Evolutionary conservation across 2,329 filamentous ascomycete species (phyloP).

Genomic region (Aspergillus flavus): DNA sequence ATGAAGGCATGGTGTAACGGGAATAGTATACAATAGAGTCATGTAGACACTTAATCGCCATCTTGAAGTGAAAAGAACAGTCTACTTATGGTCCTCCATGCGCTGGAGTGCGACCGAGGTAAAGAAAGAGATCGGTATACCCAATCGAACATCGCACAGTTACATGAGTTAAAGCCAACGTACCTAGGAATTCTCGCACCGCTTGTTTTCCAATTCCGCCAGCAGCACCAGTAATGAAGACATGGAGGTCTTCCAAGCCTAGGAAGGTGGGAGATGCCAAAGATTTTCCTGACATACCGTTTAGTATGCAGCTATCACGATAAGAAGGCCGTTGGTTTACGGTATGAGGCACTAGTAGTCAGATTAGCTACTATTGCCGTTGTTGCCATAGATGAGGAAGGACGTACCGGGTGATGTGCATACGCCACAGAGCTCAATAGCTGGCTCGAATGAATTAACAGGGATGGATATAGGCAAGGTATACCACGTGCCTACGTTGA

Average conservation of each 20-base stretch:
- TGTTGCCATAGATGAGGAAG: not conserved
- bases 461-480: not conserved
- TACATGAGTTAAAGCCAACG: conserved; percentile 14
- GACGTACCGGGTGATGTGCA: not conserved
- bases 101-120: not conserved
- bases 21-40: not conserved
- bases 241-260: conserved; percentile 52
- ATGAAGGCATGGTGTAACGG: not conserved
- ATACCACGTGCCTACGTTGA: not conserved
- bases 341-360: not conserved
- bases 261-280: conserved; percentile 39
- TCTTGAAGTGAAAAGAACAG: not conserved
- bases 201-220: conserved; percentile 55
- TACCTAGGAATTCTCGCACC: conserved; percentile 57
- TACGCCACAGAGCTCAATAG: not conserved
- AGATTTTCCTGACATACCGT: not conserved
- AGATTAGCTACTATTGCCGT: not conserved
- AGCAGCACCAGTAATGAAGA: conserved; percentile 57
- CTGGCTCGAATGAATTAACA: not conserved
- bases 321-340: not conserved
- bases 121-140: not conserved
- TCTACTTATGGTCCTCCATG: not conserved
- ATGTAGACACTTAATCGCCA: not conserved
- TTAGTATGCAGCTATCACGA: not conserved
- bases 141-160: not conserved